A percentile compares a stretch with the other conserved stretches of the same genome.
These are phyloP conservation scores for Cardamine chenopodiifolia DNA, from an alignment of 345 rosid species.

Conservation along the genomic window DNA sequence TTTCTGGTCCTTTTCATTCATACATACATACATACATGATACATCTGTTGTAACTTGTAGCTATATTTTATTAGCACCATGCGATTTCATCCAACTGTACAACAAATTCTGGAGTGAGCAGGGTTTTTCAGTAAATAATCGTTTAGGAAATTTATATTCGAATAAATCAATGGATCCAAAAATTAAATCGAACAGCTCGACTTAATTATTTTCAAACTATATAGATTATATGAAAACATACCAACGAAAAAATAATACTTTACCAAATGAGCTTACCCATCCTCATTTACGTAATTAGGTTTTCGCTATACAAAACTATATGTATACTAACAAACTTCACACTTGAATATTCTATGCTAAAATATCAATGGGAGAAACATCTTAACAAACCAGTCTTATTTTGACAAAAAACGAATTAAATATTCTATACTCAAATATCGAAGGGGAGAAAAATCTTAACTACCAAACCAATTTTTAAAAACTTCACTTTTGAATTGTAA, in stretches of 20 bases:
- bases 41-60: neutral
- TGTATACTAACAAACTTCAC: neutral
- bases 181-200: too few relatives aligned
- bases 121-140: neutral
- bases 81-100: slow-evolving; percentile 33
- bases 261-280: neutral
- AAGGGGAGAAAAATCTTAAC: neutral
- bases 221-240: neutral
- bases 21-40: neutral
- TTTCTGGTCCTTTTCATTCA: neutral
- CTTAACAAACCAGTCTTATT: neutral
- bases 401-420: neutral
- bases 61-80: neutral
- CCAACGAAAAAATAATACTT: neutral
- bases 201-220: neutral
- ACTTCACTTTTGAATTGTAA: neutral
- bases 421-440: neutral
- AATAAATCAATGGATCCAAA: too few relatives aligned
- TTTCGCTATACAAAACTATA: neutral
- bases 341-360: neutral
- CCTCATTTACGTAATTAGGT: neutral
- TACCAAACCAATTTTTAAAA: neutral
- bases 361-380: neutral
- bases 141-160: too few relatives aligned
- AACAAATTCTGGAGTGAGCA: neutral